These are phyloP conservation scores for Candida parachauliodes DNA, from an alignment of 805 yeast species.

Conservation along the genomic window DNA sequence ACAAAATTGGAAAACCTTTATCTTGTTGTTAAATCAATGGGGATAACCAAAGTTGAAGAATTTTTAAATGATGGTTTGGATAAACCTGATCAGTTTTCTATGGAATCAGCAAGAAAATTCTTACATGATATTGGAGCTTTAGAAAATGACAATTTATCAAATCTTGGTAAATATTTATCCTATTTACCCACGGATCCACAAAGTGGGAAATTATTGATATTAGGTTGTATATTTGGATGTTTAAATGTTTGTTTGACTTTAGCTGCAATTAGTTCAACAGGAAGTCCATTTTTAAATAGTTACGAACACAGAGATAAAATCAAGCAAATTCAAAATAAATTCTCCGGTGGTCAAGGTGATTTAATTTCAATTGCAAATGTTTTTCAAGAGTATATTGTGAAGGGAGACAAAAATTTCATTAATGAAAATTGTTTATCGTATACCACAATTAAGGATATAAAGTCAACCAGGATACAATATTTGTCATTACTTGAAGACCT, in stretches of 20 bases:
- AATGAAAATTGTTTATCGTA: constrained; percentile 59
- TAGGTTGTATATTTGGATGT: constrained; percentile 81
- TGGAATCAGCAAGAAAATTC: constrained; percentile 48
- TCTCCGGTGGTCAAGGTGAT: constrained; percentile 65
- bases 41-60: constrained; percentile 62
- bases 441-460: constrained; percentile 64
- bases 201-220: constrained; percentile 76
- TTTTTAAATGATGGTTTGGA: constrained; percentile 78
- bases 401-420: constrained; percentile 40
- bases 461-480: constrained; percentile 67
- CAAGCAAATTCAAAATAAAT: constrained; percentile 41
- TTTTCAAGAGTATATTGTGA: constrained; percentile 47
- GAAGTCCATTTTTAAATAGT: constrained; percentile 67
- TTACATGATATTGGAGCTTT: constrained; percentile 76
- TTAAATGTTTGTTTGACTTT: constrained; percentile 72
- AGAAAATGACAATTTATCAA: constrained; percentile 48
- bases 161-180: constrained; percentile 76
- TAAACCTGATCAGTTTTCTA: constrained; percentile 59
- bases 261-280: constrained; percentile 73
- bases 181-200: constrained; percentile 82
- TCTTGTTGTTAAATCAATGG: constrained; percentile 85
- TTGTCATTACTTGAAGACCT: constrained; percentile 68
- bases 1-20: constrained; percentile 81
- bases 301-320: constrained; percentile 63
- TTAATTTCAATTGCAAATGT: constrained; percentile 63